phyloP scores from a whole-genome alignment of 2,329 filamentous ascomycete species.

The Botrytis cinerea region DNA sequence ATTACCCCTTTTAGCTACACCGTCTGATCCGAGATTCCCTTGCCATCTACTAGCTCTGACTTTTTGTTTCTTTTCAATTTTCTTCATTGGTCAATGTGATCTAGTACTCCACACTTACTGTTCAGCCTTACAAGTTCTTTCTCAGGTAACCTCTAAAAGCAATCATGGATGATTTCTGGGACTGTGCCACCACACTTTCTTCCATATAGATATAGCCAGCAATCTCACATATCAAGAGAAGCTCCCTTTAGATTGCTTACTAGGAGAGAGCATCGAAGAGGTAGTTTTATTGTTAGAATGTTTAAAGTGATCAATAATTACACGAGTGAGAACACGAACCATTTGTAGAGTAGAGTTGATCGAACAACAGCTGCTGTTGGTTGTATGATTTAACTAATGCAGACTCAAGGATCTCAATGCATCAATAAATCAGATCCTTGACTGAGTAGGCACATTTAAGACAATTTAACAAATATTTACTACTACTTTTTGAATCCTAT shows the following conservation, averaged over 20 bases:
- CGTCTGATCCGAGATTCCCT: not conserved
- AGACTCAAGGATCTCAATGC: constrained; percentile 6
- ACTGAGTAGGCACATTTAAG: not conserved
- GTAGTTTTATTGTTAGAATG: not conserved
- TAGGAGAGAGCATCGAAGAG: not conserved
- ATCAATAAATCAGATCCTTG: constrained; percentile 6
- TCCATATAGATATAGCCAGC: not conserved
- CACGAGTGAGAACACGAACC: not conserved
- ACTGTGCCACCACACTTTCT: not conserved
- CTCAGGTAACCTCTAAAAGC: constrained; percentile 15
- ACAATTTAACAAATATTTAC: constrained; percentile 3
- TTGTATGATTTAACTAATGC: not conserved
- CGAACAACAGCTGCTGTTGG: not conserved
- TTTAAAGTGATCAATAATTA: not conserved
- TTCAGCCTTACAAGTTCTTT: constrained; percentile 23
- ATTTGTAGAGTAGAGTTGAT: constrained; percentile 3
- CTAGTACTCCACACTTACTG: constrained; percentile 1
- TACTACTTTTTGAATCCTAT: not conserved
- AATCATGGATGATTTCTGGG: not conserved
- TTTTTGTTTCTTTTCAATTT: not conserved
- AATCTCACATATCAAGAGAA: not conserved
- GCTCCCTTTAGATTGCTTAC: not conserved
- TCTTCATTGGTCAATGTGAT: not conserved
- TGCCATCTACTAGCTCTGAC: not conserved
- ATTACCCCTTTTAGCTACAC: constrained; percentile 14